Evolutionary conservation across 129 eudicot genomes (phyloP), one percentile per base, ranked within the genome.

Genomic region (Calendula officinalis): DNA sequence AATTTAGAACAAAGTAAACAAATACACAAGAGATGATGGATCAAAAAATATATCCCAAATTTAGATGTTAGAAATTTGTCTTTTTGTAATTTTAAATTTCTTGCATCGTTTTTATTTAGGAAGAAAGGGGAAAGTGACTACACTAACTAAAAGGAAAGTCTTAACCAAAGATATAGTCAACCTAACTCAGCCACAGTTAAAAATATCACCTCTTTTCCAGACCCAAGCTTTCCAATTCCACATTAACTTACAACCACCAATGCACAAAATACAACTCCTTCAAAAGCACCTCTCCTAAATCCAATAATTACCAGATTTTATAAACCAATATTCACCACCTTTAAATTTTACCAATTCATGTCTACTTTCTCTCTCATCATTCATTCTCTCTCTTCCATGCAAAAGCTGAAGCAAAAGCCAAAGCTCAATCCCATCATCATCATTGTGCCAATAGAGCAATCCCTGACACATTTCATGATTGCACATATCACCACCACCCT

Each of bases 381-480:
- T n/a, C 33, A 38, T 17, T 66, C 76, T 71, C 78, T 58, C 67
- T 74, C 78, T 5, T 74, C 78, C 73, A 66, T 74, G 78, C 78
- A 76, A 76, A 69, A 76, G 76, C 76, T 76, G 71, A 78, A 72
- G 65, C 72, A 69, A 68, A 73, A 75, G 70, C 65, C 67, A 69
- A 73, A 77, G 72, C 83, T 78, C 80, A 80, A 72, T 77, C 75
- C 86, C 82, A 81, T 82, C 88, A 80, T 82, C 78, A 82, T 82
- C 78, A 82, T 85, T 85, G 77, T 75, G 88, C 81, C 85, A 82
- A 81, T 85, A 66, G 82, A 75, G 75, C 77, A 77, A 64, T 60
- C 72, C 72, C 83, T 79, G 86, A 86, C 94, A 80, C 58, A 77
- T 71, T 75, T 79, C 94, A 80, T 86, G 82, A 86, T 80, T 80